Base-by-base conservation (phyloP, 768 basidiomycete species). In the Suillus bovinus region DNA sequence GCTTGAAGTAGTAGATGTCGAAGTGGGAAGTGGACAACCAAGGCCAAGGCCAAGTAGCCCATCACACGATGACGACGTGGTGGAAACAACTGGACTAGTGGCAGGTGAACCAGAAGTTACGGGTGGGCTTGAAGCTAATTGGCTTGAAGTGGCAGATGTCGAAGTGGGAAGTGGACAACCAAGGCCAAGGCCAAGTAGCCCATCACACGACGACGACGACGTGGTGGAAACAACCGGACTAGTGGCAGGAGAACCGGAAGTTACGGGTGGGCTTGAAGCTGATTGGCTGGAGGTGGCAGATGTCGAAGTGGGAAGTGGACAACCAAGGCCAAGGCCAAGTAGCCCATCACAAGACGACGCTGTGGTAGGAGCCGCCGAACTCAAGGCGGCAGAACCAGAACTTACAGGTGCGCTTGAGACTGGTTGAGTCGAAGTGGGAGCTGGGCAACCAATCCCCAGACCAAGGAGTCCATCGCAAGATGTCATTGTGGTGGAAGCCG, bases 281-380 rank as follows among this genome's bases (percentile, higher is more conserved):
- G 52, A n/a, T 13, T 62, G 33, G 2, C 65, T 47, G 2, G 55
- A 36, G 3, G 60, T 3, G 9, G 63, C 31, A 31, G 69, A 55
- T 31, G 59, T 31, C 58, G 39, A 33, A 17, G 39, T 20, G 31
- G 62, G 27, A 4, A 60, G 17, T n/a, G 65, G 20, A 38, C 67
- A 72, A 22, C 64, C 70, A 24, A 69, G 3, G 2, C 63, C 63
- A 11, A 69, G 38, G 3, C 65, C 71, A 33, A 72, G 57, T 0
- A 71, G 31, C 0, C 66, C 71, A 38, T 16, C 34, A 7, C 44
- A 46, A 22, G 44, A 14, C 22, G 44, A 24, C 44, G 63, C 14
- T 20, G 46, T 65, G 39, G 59, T 46, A 8, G 24, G 13, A 29
- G 62, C 29, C 11, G 47, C 24, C 5, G 61, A 61, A 44, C 24